Evolutionary conservation across 2,329 filamentous ascomycete species (phyloP).

Genomic region (Exutisphaerella laricina): DNA sequence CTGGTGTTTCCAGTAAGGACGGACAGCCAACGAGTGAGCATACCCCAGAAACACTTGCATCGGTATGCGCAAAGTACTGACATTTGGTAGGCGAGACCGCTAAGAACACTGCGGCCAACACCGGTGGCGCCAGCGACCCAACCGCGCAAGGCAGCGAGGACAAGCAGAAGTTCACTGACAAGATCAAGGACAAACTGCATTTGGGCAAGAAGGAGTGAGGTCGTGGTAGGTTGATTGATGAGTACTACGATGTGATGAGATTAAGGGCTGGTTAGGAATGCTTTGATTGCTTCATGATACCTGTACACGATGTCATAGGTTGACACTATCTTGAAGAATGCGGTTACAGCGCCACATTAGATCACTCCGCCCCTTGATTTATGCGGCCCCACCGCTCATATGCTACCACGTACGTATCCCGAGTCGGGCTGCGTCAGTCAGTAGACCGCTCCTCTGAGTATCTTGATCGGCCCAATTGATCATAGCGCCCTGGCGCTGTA

Average conservation of each 20-base stretch:
- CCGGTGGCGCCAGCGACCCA: constrained; percentile 16
- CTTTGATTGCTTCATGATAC: constrained; percentile 2
- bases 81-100: constrained; percentile 16
- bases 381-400: no score
- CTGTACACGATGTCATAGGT: constrained; percentile 1
- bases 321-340: no score
- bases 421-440: no score
- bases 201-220: constrained; percentile 20
- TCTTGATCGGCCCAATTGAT: no score
- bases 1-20: constrained; percentile 19
- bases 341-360: no score
- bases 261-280: not conserved
- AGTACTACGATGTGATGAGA: not conserved
- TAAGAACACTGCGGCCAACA: constrained; percentile 30
- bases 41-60: not conserved
- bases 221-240: not conserved
- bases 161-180: constrained; percentile 26
- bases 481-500: no score
- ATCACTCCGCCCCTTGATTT: no score
- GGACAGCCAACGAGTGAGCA: constrained; percentile 29
- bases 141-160: constrained; percentile 9
- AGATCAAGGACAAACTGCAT: constrained; percentile 27
- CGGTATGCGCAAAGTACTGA: not conserved
- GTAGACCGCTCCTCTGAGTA: no score
- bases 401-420: no score